Evolutionary conservation across 148 eudicot genomes (phyloP), one percentile per base, ranked within the genome.

Genomic region (Oxyria digyna): DNA sequence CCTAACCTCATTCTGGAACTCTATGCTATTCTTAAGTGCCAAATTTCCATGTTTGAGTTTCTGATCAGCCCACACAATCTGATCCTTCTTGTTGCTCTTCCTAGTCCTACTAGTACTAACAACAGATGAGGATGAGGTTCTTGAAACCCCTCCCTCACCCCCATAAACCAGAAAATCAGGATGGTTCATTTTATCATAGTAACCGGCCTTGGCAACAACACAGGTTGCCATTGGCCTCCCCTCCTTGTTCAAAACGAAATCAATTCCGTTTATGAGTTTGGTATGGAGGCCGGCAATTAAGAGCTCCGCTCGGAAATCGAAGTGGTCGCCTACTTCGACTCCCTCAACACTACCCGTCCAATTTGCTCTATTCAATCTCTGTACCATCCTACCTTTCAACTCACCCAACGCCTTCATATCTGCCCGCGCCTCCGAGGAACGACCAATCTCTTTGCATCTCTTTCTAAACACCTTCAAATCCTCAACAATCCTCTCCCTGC

Each of bases 1-100:
- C 69, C 91, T 78, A 4, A 87, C 80, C 0, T 79, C 82, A n/a
- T 23, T 71, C 62, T 46, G 67, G 10, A 31, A 72, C 72, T 73
- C 69, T 78, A 76, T 78, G 67, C 91, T 87, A 24, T 82, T 78
- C 73, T 77, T 71, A 75, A 85, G 45, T 2, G 93, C 91, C 54
- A 81, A 67, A 40, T 87, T 87, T 0, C 91, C 89, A 13, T 69
- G 40, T 46, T 62, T 74, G 5, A 90, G 81, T 67, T 77, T 67
- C 45, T 87, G 93, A 78, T 90, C 91, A 26, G 0, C 32, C 18
- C 3, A 6, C 48, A 43, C 15, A 14, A 43, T 1, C 62, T 26
- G 24, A 31, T 26, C 26, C 62, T 55, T 55, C 10, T 20, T 1
- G 23, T 11, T 37, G 0, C 40, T 18, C n/a, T n/a, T n/a, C n/a